Evolutionary conservation across 75 land plant species (phyloP), one percentile per base, ranked within the genome.

Genomic region (Picea glauca): DNA sequence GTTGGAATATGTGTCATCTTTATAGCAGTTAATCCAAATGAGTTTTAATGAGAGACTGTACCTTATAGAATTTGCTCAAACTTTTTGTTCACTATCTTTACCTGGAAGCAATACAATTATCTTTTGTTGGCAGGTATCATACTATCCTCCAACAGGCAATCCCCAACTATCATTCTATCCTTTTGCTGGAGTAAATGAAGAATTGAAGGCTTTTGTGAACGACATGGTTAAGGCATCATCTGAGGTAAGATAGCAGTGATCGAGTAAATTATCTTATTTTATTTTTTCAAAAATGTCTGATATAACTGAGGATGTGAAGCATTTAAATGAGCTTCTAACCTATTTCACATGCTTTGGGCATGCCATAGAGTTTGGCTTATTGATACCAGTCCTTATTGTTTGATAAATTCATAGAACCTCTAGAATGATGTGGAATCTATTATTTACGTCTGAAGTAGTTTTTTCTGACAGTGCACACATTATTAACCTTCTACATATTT

Each of bases 111-210:
- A 67, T 33, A 33, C 35, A 38, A 18, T 33, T 35, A 13, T 57
- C 56, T 79, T 40, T 82, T 21, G 13, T 72, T 84, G 32, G 58
- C 87, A 87, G 88, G 77, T 82, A 60, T 75, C 73, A 20, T 81
- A 80, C 35, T 82, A 85, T 80, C 77, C 83, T 68, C 70, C 81
- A 61, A 88, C 76, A 74, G 93, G 95, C 32, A 75, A 66, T 40
- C 63, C 88, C 62, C 78, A 80, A 20, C 79, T 38, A 13, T 73
- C 76, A 11, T 94, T 94, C 77, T 87, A 85, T 74, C 85, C 98
- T 38, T 96, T 96, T 86, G 60, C 86, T 81, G 99, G 99, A 30
- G 98, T 94, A 74, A 84, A 86, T 20, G 93, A 94, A 68, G 99
- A 96, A 86, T 50, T 96, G 62, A 86, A 86, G 77, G 67, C 86